Evolutionary conservation across 192 early-diverging fungal species (phyloP), one percentile per base, ranked within the genome.

Genomic region (Hyaloraphidium curvatum): DNA sequence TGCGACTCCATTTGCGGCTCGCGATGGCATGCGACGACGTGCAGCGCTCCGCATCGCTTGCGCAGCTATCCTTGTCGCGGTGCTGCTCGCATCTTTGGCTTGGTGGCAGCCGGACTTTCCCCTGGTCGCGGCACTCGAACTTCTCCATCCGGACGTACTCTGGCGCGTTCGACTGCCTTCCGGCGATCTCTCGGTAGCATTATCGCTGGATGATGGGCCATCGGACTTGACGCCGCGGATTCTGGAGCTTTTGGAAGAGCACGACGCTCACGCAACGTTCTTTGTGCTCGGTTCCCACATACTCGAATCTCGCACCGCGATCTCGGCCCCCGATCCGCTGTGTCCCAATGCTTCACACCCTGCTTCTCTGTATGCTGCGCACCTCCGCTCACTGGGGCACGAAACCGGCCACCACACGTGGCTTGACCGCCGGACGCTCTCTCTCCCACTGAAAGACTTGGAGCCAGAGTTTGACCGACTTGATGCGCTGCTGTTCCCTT

Each of bases 221-320:
- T 22, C 43, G 19, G 17, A 48, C 25, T 4, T 21, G 11, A 21
- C 43, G 11, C 11, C 14, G 25, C 17, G 25, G 25, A 9, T 48
- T 4, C 43, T 48, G 5, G 7, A 25, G 5, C 4, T 48, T 7
- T 25, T 48, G 23, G 14, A 25, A 19, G 7, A 48, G 25, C 5
- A 48, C 23, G 43, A 48, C 43, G 11, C 43, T 11, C 43, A 19
- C 5, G 43, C 43, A 11, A 48, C 43, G 14, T 19, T 48, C 7
- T 48, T 48, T 48, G 43, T 48, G 23, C 14, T 48, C 25, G 43
- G 43, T 9, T 48, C 43, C 5, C 43, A 48, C 43, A n/a, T n/a
- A n/a, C 23, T 48, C 17, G 43, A 48, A 25, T 25, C 17, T 5
- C 25, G 43, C 17, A 48, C 43, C 5, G 43, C 14, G 43, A 5